Conservation (phyloP, 441 rosid species). For the Metrosideros polymorpha region DNA sequence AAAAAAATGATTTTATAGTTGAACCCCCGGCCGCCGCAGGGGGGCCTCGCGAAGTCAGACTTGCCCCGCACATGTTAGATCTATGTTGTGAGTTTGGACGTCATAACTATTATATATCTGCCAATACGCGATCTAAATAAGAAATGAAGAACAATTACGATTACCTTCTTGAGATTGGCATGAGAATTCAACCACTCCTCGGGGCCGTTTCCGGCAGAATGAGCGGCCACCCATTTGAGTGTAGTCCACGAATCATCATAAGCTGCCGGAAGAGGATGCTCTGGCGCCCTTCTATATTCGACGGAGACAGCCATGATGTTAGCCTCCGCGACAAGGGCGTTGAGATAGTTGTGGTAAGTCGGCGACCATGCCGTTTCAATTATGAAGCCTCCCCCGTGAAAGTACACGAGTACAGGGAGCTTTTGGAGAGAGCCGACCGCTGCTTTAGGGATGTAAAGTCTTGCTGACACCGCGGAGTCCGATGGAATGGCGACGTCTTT, state of each 20-base stretch:
- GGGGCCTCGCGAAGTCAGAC: neutral
- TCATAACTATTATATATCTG: neutral
- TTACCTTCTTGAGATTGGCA: neutral
- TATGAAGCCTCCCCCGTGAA: conserved; percentile 8
- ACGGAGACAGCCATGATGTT: neutral
- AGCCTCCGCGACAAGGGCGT: neutral
- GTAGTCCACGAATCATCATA: conserved; percentile 4
- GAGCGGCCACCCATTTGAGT: conserved; percentile 2
- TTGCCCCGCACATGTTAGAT: neutral
- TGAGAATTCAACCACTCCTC: conserved; percentile 8
- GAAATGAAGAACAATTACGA: neutral
- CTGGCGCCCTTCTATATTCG: conserved; percentile 4
- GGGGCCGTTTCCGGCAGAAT: neutral
- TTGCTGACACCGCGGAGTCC: neutral
- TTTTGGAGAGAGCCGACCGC: neutral
- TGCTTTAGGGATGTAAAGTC: conserved; percentile 1
- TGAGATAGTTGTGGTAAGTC: conserved; percentile 3
- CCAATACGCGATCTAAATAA: neutral
- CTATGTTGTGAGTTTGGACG: neutral
- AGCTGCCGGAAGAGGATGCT: neutral
- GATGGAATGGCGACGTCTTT: conserved; percentile 3
- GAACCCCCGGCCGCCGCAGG: too few relatives aligned
- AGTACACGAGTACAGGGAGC: conserved; percentile 5
- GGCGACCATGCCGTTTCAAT: neutral
- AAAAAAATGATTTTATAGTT: neutral